Percentiles rank a stretch among this genome's conserved stretches.
phyloP scores from a whole-genome alignment of 78 protist genomes.

The Speleostelium caveatum region DNA sequence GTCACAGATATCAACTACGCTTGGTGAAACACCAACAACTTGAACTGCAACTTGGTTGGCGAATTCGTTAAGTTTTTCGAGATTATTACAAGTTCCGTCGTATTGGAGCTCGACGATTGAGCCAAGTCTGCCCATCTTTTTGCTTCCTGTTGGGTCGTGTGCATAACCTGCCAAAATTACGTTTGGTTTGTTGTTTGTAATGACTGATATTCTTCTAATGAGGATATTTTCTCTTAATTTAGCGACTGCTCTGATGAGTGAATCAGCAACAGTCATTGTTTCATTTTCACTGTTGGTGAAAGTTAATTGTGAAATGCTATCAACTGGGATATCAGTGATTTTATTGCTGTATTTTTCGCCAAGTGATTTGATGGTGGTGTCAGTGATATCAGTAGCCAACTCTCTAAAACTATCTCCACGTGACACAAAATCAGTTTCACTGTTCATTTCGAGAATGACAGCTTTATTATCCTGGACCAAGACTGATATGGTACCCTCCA shows the following conservation, averaged over 20 bases:
- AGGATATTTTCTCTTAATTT: conserved; percentile 53
- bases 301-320: not conserved
- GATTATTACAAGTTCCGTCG: conserved; percentile 4
- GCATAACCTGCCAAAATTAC: conserved; percentile 41
- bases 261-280: not conserved
- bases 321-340: not conserved
- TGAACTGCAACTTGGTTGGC: conserved; percentile 51
- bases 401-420: conserved; percentile 62
- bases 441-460: conserved; percentile 56
- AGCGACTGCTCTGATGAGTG: conserved; percentile 10
- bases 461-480: not conserved
- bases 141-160: conserved; percentile 19
- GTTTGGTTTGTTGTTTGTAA: not conserved
- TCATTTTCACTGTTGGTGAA: not conserved
- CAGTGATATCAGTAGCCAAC: conserved; percentile 2
- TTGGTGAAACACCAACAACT: conserved; percentile 48
- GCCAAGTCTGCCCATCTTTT: conserved; percentile 45
- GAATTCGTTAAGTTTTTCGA: not conserved
- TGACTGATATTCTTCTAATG: conserved; percentile 22
- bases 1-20: not conserved
- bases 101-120: conserved; percentile 35
- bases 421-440: conserved; percentile 71
- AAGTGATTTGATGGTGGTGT: not conserved
- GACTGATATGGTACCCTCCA: conserved; percentile 50
- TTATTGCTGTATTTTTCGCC: too few species aligned